Evolutionary conservation across 140 eudicot genomes (phyloP).

Genomic region (Oenanthe javanica): DNA sequence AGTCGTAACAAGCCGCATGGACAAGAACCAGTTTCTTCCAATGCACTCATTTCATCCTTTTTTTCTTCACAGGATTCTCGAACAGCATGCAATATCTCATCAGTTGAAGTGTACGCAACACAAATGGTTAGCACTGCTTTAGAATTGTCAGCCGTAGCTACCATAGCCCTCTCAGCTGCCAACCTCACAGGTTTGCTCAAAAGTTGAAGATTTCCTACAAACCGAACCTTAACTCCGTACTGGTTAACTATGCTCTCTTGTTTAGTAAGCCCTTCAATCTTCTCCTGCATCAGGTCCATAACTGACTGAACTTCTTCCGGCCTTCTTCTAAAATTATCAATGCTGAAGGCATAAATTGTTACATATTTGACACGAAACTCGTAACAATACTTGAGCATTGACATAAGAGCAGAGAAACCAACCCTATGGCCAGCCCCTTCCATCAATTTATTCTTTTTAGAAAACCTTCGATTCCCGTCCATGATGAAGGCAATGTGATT

Average conservation of each 20-base stretch:
- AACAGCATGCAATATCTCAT: slow-evolving; percentile 54
- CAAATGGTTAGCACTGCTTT: slow-evolving; percentile 46
- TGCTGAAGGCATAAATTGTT: slow-evolving; percentile 61
- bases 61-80: slow-evolving; percentile 41
- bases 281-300: slow-evolving; percentile 54
- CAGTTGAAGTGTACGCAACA: slow-evolving; percentile 55
- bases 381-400: slow-evolving; percentile 46
- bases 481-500: slow-evolving; percentile 60
- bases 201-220: slow-evolving; percentile 49
- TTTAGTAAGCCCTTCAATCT: slow-evolving; percentile 41
- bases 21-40: slow-evolving; percentile 19
- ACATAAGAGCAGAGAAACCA: slow-evolving; percentile 50
- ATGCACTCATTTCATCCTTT: slow-evolving; percentile 19
- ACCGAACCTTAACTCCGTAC: slow-evolving; percentile 46
- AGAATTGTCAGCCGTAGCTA: slow-evolving; percentile 41
- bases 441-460: slow-evolving; percentile 37
- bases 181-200: slow-evolving; percentile 35
- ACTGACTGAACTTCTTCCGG: slow-evolving; percentile 57
- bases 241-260: slow-evolving; percentile 52
- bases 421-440: slow-evolving; percentile 57
- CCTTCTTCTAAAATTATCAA: slow-evolving; percentile 51
- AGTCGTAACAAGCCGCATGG: slow-evolving; percentile 15
- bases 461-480: slow-evolving; percentile 74
- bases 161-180: slow-evolving; percentile 62
- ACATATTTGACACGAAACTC: slow-evolving; percentile 45